Evolutionary conservation across 441 rosid species (phyloP).

Genomic region (Lepidium campestre): DNA sequence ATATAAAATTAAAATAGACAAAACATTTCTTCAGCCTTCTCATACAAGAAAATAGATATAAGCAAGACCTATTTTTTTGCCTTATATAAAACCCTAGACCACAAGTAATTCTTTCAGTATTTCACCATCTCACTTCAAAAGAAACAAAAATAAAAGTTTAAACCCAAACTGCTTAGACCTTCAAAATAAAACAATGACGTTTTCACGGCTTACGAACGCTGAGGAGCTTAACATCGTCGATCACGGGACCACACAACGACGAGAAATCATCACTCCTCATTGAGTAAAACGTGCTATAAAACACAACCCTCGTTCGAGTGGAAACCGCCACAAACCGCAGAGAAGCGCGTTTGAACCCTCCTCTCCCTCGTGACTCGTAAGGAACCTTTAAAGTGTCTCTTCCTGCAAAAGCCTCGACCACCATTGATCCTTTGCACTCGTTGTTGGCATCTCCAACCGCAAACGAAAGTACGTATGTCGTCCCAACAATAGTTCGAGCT

Average conservation of each 20-base stretch:
- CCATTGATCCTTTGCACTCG: conserved; percentile 49
- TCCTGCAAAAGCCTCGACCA: conserved; percentile 62
- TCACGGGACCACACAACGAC: conserved; percentile 56
- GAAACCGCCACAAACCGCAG: conserved; percentile 41
- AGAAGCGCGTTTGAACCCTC: conserved; percentile 55
- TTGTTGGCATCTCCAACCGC: conserved; percentile 63
- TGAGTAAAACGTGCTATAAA: conserved; percentile 54
- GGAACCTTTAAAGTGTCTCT: conserved; percentile 47
- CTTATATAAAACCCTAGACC: conserved; percentile 14
- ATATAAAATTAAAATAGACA: neutral
- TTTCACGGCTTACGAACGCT: conserved; percentile 34
- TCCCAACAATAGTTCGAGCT: conserved; percentile 43
- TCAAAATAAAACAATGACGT: neutral
- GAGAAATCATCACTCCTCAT: conserved; percentile 56
- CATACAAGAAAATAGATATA: conserved; percentile 26
- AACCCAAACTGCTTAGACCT: conserved; percentile 3
- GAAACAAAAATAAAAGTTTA: neutral
- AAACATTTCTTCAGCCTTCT: conserved; percentile 15
- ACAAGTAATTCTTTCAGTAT: conserved; percentile 4
- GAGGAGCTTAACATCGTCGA: conserved; percentile 54
- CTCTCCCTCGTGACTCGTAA: conserved; percentile 47
- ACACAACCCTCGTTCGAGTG: conserved; percentile 43
- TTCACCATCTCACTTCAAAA: conserved; percentile 16
- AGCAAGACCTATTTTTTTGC: conserved; percentile 12
- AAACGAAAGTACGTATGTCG: conserved; percentile 42